These are phyloP conservation scores for Coemansia sp. DNA, from an alignment of 192 early-diverging fungal species.

Conservation along the genomic window DNA sequence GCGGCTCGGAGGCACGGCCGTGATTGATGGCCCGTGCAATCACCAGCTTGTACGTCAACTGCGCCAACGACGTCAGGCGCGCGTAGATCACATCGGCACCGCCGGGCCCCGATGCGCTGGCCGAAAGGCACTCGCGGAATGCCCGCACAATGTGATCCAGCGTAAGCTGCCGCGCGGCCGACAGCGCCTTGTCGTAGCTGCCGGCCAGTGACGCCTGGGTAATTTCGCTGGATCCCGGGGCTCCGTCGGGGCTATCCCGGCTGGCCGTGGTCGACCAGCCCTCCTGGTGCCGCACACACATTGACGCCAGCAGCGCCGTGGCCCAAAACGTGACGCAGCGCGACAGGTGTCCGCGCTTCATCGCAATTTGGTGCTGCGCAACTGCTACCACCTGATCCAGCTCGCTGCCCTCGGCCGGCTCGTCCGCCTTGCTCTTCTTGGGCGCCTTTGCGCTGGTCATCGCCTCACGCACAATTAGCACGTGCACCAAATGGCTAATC, in stretches of 20 bases:
- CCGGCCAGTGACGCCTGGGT: slow-evolving; percentile 32
- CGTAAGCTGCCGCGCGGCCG: slow-evolving; percentile 33
- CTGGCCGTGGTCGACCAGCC: slow-evolving; percentile 25
- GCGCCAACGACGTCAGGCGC: slow-evolving; percentile 40
- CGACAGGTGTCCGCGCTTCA: slow-evolving; percentile 53
- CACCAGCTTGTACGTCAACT: slow-evolving; percentile 41
- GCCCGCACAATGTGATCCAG: slow-evolving; percentile 49
- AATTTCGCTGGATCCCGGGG: slow-evolving; percentile 3
- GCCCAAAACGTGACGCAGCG: slow-evolving; percentile 66
- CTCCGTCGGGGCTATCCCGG: not conserved
- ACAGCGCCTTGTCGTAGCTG: slow-evolving; percentile 28
- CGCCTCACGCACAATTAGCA: slow-evolving; percentile 50
- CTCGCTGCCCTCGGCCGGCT: slow-evolving; percentile 19
- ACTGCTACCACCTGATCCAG: slow-evolving; percentile 36
- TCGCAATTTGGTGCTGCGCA: slow-evolving; percentile 32
- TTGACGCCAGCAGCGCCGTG: slow-evolving; percentile 57
- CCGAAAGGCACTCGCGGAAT: slow-evolving; percentile 48
- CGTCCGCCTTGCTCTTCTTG: slow-evolving; percentile 18
- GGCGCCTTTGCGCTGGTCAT: slow-evolving; percentile 23
- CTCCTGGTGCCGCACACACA: slow-evolving; percentile 44
- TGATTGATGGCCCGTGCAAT: slow-evolving; percentile 43
- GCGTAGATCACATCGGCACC: slow-evolving; percentile 41
- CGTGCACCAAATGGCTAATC: slow-evolving; percentile 46
- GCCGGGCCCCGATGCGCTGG: slow-evolving; percentile 17
- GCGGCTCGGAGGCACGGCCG: slow-evolving; percentile 7